Percentiles rank a stretch among this genome's conserved stretches.
Conservation (phyloP, 1,139 yeast genomes). For the Magnusiomyces fungicola region DNA sequence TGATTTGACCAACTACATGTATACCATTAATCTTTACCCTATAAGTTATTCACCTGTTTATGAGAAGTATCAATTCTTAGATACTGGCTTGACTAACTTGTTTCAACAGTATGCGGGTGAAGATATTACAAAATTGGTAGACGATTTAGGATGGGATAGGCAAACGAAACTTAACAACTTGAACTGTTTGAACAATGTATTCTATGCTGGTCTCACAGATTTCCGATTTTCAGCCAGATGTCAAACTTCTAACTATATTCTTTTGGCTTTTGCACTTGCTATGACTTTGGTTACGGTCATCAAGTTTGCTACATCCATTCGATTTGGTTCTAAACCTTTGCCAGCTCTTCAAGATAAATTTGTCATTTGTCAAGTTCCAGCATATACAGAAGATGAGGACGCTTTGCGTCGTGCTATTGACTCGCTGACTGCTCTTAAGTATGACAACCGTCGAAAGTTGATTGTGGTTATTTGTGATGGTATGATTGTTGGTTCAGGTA, state of each 20-base stretch:
- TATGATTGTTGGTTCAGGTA: slow-evolving; percentile 40
- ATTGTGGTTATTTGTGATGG: slow-evolving; percentile 38
- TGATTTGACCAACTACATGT: slow-evolving; percentile 35
- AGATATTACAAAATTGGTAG: slow-evolving; percentile 26
- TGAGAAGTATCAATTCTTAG: slow-evolving; percentile 31
- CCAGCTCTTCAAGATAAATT: slow-evolving; percentile 37
- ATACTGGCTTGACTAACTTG: slow-evolving; percentile 26
- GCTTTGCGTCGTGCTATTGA: slow-evolving; percentile 39
- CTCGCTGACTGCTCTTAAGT: slow-evolving; percentile 35
- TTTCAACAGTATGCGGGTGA: slow-evolving; percentile 27
- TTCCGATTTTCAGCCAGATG: slow-evolving; percentile 35
- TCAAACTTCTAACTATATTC: slow-evolving; percentile 35
- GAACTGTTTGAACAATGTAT: slow-evolving; percentile 28
- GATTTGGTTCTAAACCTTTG: slow-evolving; percentile 29
- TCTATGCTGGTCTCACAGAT: slow-evolving; percentile 32
- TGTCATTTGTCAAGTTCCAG: slow-evolving; percentile 39
- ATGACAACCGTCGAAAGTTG: slow-evolving; percentile 38
- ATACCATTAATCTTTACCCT: slow-evolving; percentile 24
- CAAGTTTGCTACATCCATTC: slow-evolving; percentile 37
- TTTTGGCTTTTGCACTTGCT: slow-evolving; percentile 33
- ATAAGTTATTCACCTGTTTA: slow-evolving; percentile 18
- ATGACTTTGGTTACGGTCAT: slow-evolving; percentile 30
- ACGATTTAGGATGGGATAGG: slow-evolving; percentile 21
- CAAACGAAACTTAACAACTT: slow-evolving; percentile 26
- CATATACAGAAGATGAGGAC: slow-evolving; percentile 39